phyloP scores from a whole-genome alignment of 306 rosid species.

The Dryas drummondii region DNA sequence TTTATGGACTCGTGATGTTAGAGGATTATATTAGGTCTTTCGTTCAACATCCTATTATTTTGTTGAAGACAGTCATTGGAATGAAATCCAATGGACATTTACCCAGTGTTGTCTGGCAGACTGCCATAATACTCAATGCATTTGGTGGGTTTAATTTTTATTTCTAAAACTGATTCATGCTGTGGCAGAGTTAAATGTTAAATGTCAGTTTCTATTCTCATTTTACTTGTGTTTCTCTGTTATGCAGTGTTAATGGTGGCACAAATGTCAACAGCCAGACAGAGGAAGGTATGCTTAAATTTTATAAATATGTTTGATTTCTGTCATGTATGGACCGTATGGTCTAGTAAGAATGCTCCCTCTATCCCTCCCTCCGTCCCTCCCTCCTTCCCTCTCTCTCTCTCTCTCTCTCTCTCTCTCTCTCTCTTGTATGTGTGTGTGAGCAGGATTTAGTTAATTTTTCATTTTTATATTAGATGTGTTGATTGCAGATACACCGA shows the following conservation, averaged over 20 bases:
- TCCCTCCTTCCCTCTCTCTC: not conserved
- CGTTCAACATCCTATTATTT: not conserved
- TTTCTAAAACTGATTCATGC: not conserved
- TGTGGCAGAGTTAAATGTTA: conserved; percentile 11
- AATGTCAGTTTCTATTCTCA: not conserved
- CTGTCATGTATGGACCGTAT: not conserved
- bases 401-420: not conserved
- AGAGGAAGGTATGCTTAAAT: conserved; percentile 50
- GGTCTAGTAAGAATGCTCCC: not conserved
- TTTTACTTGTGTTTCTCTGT: conserved; percentile 22
- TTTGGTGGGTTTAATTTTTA: not conserved
- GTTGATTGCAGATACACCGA: no score
- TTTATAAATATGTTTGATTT: not conserved
- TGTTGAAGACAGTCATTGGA: not conserved
- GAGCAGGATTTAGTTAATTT: not conserved
- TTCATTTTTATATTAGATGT: not conserved
- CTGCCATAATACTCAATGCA: not conserved
- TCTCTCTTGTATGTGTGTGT: not conserved
- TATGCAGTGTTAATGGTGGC: conserved; percentile 43
- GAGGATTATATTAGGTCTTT: not conserved
- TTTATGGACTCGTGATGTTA: not conserved
- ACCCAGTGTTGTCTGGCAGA: not conserved
- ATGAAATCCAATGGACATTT: not conserved
- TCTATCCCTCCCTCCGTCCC: no score
- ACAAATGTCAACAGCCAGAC: conserved; percentile 31